Percentiles rank a stretch among this genome's conserved stretches.
Evolutionary conservation across 768 basidiomycete genomes (phyloP).

Genomic region (Russula lepida): DNA sequence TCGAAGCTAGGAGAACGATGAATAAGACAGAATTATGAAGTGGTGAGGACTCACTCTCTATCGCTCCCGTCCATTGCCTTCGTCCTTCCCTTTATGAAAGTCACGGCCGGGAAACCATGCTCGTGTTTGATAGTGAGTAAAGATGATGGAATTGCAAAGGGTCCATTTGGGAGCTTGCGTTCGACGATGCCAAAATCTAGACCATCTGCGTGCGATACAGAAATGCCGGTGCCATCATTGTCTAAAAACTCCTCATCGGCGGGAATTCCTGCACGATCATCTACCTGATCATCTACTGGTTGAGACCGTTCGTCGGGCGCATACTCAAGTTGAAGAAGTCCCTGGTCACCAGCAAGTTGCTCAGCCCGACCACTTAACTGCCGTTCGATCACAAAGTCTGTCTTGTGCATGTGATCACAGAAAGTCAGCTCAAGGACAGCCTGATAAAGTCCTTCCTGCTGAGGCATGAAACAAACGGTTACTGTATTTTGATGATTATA

Average conservation of each 20-base stretch:
- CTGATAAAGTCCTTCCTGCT: slow-evolving; percentile 3
- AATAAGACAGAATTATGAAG: background rate
- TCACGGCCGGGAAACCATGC: slow-evolving; percentile 6
- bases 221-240: slow-evolving; percentile 42
- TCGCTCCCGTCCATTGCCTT: background rate
- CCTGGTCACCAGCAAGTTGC: background rate
- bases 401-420: background rate
- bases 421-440: slow-evolving; percentile 8
- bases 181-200: slow-evolving; percentile 48
- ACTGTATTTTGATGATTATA: background rate
- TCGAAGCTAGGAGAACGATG: slow-evolving; percentile 3
- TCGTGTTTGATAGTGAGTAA: slow-evolving; percentile 17
- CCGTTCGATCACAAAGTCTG: slow-evolving; percentile 6
- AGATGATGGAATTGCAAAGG: slow-evolving; percentile 4
- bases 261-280: background rate
- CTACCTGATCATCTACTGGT: background rate
- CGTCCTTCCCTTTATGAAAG: slow-evolving; percentile 5
- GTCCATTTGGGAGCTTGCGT: slow-evolving; percentile 24
- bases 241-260: slow-evolving; percentile 26
- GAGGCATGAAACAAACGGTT: background rate
- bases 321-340: background rate
- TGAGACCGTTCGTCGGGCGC: background rate
- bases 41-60: background rate
- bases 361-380: background rate
- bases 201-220: slow-evolving; percentile 26